A percentile compares a stretch with the other conserved stretches of the same genome.
Evolutionary conservation across 78 protist species (phyloP).

Genomic region (Chrysochromulina parva): DNA sequence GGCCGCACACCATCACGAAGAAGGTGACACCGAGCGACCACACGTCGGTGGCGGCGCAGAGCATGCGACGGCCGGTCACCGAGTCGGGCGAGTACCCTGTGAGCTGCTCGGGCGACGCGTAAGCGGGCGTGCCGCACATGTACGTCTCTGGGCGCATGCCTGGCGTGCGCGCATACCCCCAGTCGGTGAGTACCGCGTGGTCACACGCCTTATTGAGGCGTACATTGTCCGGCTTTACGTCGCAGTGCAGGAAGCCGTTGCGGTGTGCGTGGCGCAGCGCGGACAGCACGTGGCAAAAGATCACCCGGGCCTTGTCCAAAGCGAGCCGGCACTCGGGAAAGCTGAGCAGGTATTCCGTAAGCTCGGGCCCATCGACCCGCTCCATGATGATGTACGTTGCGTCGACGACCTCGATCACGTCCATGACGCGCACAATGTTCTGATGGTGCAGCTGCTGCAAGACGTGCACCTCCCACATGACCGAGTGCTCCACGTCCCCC

Average conservation of each 20-base stretch:
- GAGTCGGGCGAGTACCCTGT: not conserved
- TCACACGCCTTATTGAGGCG: not conserved
- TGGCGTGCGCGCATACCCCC: not conserved
- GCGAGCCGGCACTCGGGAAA: not conserved
- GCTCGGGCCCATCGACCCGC: constrained; percentile 9
- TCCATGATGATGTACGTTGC: constrained; percentile 18
- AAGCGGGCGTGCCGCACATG: not conserved
- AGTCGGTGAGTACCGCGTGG: constrained; percentile 5
- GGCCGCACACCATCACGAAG: too few species aligned
- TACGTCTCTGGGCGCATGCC: not conserved
- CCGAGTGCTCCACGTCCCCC: not conserved
- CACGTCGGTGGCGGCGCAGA: too few species aligned
- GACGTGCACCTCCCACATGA: constrained; percentile 4
- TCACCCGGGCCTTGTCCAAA: not conserved
- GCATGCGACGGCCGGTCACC: too few species aligned
- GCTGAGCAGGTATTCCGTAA: not conserved
- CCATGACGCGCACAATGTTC: not conserved
- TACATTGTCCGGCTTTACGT: not conserved
- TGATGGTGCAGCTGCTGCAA: not conserved
- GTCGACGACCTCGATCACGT: constrained; percentile 20
- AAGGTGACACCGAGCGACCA: too few species aligned
- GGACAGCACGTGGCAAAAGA: not conserved
- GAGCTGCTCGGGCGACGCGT: constrained; percentile 2
- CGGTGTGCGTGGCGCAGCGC: not conserved
- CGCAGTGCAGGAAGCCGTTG: constrained; percentile 12